Evolutionary conservation across 495 filamentous ascomycete species (phyloP).

Genomic region (Annulohypoxylon maeteangense): DNA sequence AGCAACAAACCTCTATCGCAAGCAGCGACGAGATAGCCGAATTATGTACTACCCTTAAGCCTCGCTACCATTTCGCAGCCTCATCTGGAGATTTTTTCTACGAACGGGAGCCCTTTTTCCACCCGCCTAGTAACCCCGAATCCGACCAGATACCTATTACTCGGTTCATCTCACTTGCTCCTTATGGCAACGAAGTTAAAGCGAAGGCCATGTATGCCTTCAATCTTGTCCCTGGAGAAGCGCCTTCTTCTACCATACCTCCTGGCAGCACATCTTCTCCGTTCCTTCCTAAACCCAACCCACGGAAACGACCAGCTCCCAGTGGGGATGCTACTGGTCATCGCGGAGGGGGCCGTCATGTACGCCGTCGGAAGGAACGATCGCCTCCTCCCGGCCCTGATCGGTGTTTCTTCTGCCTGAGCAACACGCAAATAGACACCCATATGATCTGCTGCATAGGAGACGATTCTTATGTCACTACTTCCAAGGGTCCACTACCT

Average conservation of each 20-base stretch:
- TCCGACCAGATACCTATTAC: constrained; percentile 69
- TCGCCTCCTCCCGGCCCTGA: constrained; percentile 74
- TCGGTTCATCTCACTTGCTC: constrained; percentile 87
- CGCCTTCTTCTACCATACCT: constrained; percentile 66
- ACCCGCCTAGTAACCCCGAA: constrained; percentile 52
- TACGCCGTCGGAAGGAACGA: constrained; percentile 56
- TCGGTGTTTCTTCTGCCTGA: constrained; percentile 93
- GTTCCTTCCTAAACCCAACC: constrained; percentile 56
- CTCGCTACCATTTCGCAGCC: constrained; percentile 86
- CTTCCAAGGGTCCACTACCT: constrained; percentile 88
- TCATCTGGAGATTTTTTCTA: constrained; percentile 73
- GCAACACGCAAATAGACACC: constrained; percentile 79
- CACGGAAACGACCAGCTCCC: constrained; percentile 69
- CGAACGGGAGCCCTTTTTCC: constrained; percentile 93
- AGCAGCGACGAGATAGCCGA: constrained; percentile 70
- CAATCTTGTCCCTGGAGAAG: constrained; percentile 70
- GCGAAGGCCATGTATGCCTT: constrained; percentile 94
- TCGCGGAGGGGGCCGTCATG: constrained; percentile 66
- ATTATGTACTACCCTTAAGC: constrained; percentile 78
- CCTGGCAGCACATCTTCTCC: constrained; percentile 76
- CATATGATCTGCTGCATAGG: constrained; percentile 92
- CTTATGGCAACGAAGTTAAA: constrained; percentile 75
- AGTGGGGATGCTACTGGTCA: constrained; percentile 57
- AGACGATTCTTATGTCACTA: constrained; percentile 85
- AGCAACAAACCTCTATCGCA: constrained; percentile 55